Conservation (phyloP, 148 eudicot species). For the Rhododendron vialii region DNA sequence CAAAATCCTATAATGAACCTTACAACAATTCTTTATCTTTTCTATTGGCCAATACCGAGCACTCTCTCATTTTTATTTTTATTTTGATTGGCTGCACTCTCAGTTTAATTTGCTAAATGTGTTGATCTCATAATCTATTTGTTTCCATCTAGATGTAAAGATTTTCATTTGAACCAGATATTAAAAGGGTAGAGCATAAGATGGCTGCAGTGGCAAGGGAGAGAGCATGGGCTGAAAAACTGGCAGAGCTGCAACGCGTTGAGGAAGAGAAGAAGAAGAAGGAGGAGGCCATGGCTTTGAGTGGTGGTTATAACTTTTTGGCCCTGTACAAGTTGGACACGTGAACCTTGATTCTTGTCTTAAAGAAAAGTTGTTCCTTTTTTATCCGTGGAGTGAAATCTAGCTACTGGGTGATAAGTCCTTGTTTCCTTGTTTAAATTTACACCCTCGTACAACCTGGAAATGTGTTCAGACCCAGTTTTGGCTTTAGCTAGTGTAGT, state of each 20-base stretch:
- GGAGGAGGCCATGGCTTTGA: conserved; percentile 39
- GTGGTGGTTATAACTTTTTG: neutral
- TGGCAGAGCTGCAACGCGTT: conserved; percentile 68
- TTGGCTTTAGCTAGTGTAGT: neutral
- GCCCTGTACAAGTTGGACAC: neutral
- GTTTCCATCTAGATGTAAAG: neutral
- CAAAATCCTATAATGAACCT: no score
- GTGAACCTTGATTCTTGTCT: neutral
- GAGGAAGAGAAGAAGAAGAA: conserved; percentile 52
- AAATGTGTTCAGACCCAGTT: neutral
- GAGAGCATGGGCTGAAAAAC: conserved; percentile 81
- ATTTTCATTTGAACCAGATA: conserved; percentile 13
- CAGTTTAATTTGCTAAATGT: neutral
- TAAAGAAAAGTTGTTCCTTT: neutral
- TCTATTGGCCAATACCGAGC: no score
- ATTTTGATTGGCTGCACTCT: neutral
- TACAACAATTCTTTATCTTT: no score
- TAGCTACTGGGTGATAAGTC: neutral
- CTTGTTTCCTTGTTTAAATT: neutral
- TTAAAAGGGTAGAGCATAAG: conserved; percentile 73
- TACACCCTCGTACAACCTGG: neutral
- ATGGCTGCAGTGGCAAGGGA: conserved; percentile 98
- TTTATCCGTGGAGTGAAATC: neutral
- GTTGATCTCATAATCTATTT: neutral
- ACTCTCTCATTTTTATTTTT: no score